Evolutionary conservation across 2,329 filamentous ascomycete species (phyloP).

Genomic region (Epichloe coenophiala): DNA sequence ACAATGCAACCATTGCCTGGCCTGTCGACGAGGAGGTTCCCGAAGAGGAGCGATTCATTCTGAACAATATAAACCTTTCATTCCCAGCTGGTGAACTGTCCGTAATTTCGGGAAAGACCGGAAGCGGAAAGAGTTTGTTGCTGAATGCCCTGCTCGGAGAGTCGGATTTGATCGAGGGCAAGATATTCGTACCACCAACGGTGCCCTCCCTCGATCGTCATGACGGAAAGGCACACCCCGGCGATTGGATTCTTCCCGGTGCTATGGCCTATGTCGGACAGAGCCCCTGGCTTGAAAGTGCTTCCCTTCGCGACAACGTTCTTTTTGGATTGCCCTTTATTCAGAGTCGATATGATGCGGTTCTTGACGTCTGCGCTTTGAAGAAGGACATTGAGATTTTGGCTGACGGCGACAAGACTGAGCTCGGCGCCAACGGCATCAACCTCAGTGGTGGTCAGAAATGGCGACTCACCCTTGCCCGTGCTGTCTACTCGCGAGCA

Average conservation of each 20-base stretch:
- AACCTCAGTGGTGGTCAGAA: conserved; percentile 75
- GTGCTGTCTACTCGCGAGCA: conserved; percentile 67
- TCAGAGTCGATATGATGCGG: conserved; percentile 54
- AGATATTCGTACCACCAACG: conserved; percentile 39
- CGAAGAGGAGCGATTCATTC: conserved; percentile 46
- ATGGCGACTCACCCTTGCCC: conserved; percentile 68
- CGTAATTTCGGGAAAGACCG: conserved; percentile 64
- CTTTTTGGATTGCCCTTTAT: conserved; percentile 62
- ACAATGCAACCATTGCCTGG: conserved; percentile 60
- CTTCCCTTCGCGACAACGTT: conserved; percentile 65
- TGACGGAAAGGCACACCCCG: conserved; percentile 46
- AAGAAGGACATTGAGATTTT: conserved; percentile 66
- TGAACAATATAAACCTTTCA: conserved; percentile 49
- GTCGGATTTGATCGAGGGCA: conserved; percentile 52
- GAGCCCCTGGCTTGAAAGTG: conserved; percentile 78
- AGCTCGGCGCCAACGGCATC: conserved; percentile 75
- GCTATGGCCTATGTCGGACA: conserved; percentile 65
- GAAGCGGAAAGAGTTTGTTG: conserved; percentile 64
- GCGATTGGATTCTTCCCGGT: conserved; percentile 55
- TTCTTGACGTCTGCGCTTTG: conserved; percentile 59
- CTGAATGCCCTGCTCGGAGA: conserved; percentile 64
- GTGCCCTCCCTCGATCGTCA: conserved; percentile 39
- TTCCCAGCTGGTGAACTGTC: conserved; percentile 59
- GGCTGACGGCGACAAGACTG: conserved; percentile 62
- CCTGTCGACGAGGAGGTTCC: conserved; percentile 49